phyloP scores from a whole-genome alignment of 2,329 filamentous ascomycete species.

The Alternaria gansuensis region DNA sequence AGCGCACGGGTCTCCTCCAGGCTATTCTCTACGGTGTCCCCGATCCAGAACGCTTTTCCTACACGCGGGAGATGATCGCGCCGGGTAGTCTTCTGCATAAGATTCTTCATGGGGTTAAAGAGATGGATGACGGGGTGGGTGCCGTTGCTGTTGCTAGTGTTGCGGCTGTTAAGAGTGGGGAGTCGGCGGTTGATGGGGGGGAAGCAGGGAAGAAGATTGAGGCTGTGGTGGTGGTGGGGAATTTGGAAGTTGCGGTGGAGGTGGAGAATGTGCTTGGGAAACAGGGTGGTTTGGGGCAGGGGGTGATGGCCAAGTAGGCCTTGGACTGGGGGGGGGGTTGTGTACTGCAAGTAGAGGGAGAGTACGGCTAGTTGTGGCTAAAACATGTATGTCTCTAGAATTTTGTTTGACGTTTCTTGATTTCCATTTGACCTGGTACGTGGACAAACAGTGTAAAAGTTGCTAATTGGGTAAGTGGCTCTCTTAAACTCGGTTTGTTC shows the following conservation, averaged over 20 bases:
- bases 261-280: not conserved
- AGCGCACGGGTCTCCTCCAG: slow-evolving; percentile 19
- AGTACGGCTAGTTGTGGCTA: too few relatives aligned
- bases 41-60: slow-evolving; percentile 19
- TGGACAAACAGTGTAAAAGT: too few relatives aligned
- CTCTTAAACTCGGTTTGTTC: too few relatives aligned
- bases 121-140: not conserved
- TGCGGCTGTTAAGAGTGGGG: not conserved
- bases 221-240: not conserved
- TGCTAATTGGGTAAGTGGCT: too few relatives aligned
- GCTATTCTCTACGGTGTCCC: slow-evolving; percentile 26
- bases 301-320: not conserved
- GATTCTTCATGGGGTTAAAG: slow-evolving; percentile 9
- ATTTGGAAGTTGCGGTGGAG: not conserved
- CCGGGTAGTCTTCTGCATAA: slow-evolving; percentile 4
- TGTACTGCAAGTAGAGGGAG: not conserved
- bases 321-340: not conserved
- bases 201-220: not conserved
- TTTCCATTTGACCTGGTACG: too few relatives aligned
- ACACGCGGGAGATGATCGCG: not conserved
- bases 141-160: not conserved
- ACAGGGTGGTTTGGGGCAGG: not conserved
- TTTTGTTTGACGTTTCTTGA: too few relatives aligned
- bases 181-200: not conserved
- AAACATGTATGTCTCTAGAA: too few relatives aligned